Base-by-base conservation (phyloP, 164 flowering plant genomes). In the Kalanchoe fedtschenkoi region DNA sequence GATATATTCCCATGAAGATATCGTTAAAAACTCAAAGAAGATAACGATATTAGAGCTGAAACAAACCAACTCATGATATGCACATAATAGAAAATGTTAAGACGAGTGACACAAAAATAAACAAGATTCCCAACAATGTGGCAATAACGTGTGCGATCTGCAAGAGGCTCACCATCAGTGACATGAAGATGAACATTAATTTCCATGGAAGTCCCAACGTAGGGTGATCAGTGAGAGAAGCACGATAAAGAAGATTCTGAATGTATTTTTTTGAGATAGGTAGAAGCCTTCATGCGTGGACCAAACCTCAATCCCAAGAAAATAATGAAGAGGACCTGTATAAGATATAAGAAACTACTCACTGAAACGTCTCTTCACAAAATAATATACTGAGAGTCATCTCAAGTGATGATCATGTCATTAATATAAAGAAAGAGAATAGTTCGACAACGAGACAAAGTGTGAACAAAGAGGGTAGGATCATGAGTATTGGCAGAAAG, bases 41-140 rank as follows among this genome's bases (percentile, higher is more conserved):
- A 17, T 30, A 19, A 29, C 24, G 16, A 37, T 16, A 37, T 8
- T 58, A 39, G 46, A 60, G 39, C 32, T 1, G 62, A 60, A 15
- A 60, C 46, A 22, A 37, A 60, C 42, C 22, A 17, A 17, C 62
- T 60, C 44, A 60, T 15, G 29, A 60, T 39, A 35, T 60, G 44
- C 35, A 60, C 46, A 26, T 0, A 32, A 60, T 60, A n/a, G 2
- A 44, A 39, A 37, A 60, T 60, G 44, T 37, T 30, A 4, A 30
- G 62, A 37, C 2, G 46, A 11, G 32, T 37, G 39, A 60, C 46
- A 0, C 30, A 28, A 22, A 60, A 44, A 60, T 60, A 60, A 13
- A 60, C 62, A 2, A 60, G 15, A 24, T 44, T 60, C 15, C 32
- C 62, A 35, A 38, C 46, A 6, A 35, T n/a, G 22, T 60, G 22